Evolutionary conservation across 2,329 filamentous ascomycete genomes (phyloP).

Genomic region (Fonsecaea nubica): DNA sequence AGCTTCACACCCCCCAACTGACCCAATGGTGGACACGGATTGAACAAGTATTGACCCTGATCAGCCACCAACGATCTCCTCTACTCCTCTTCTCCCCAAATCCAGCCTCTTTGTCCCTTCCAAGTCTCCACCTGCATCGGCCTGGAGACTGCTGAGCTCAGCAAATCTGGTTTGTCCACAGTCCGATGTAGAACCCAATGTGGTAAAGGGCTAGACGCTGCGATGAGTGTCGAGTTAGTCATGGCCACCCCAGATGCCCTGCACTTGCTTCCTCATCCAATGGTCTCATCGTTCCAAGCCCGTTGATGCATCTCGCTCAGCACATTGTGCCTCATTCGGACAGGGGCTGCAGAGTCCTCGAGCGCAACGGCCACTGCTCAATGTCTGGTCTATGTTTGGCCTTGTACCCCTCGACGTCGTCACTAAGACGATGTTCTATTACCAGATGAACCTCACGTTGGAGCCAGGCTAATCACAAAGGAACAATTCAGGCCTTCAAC

Average conservation of each 20-base stretch:
- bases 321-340: not conserved
- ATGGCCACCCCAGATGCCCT: not conserved
- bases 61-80: conserved; percentile 3
- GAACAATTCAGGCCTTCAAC: not conserved
- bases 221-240: conserved; percentile 18
- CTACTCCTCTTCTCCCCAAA: not conserved
- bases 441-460: not conserved
- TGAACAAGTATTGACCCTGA: not conserved
- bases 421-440: not conserved
- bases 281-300: not conserved
- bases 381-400: not conserved
- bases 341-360: not conserved
- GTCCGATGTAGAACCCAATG: conserved; percentile 8
- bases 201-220: conserved; percentile 6
- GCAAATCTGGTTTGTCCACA: not conserved
- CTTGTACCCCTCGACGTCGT: not conserved
- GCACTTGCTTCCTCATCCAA: conserved; percentile 11
- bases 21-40: conserved; percentile 1
- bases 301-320: conserved; percentile 24
- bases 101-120: not conserved
- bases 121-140: not conserved
- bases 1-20: not conserved
- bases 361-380: not conserved
- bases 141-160: conserved; percentile 22
- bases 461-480: not conserved